phyloP scores from a whole-genome alignment of 345 rosid genomes.

The Arabidopsis thaliana region DNA sequence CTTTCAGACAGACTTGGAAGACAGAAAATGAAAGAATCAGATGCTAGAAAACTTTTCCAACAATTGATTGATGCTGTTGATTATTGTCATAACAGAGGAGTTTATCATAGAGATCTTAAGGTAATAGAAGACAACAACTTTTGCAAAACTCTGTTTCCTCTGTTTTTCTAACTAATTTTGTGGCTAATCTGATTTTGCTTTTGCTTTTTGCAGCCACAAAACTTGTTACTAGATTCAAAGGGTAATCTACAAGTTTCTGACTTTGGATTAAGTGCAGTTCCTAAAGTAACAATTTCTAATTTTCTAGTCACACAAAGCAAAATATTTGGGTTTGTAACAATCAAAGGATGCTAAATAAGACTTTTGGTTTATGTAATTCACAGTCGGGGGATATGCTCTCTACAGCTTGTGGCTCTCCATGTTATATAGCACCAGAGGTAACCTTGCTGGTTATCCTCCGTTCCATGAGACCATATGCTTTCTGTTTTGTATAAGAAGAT shows the following conservation, averaged over 20 bases:
- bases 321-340: not conserved
- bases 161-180: not conserved
- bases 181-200: conserved; percentile 19
- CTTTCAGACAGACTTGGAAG: conserved; percentile 85
- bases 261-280: conserved; percentile 79
- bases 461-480: conserved; percentile 75
- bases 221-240: conserved; percentile 70
- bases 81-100: conserved; percentile 84
- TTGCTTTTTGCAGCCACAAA: conserved; percentile 69
- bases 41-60: conserved; percentile 81
- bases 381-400: conserved; percentile 81
- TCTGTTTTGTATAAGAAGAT: conserved; percentile 65
- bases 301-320: conserved; percentile 15
- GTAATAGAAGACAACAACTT: conserved; percentile 33
- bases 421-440: conserved; percentile 95
- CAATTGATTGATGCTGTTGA: conserved; percentile 88
- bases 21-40: conserved; percentile 63
- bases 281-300: conserved; percentile 52
- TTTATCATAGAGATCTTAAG: conserved; percentile 93
- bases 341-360: conserved; percentile 17
- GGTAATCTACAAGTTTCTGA: conserved; percentile 90
- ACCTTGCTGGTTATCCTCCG: conserved; percentile 77
- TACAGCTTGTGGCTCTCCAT: conserved; percentile 96
- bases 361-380: conserved; percentile 24
- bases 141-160: not conserved